Conservation (phyloP, 805 yeast species). For the Candida alai region DNA sequence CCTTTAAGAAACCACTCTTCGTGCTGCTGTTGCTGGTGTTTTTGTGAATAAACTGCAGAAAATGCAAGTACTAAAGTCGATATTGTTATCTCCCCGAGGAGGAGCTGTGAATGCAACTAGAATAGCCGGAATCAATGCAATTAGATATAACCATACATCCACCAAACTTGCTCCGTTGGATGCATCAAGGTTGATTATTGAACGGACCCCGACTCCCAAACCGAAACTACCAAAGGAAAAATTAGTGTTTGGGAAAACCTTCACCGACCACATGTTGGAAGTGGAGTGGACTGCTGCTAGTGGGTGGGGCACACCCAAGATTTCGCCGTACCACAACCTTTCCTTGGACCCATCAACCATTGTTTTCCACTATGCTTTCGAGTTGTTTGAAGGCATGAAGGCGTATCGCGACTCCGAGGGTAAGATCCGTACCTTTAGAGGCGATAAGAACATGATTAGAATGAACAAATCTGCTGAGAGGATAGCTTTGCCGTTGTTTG, state of each 20-base stretch:
- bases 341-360: slow-evolving; percentile 83
- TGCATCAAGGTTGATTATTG: slow-evolving; percentile 32
- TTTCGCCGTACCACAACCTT: slow-evolving; percentile 78
- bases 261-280: slow-evolving; percentile 87
- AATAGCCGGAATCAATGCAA: too few species aligned
- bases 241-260: slow-evolving; percentile 45
- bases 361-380: slow-evolving; percentile 94
- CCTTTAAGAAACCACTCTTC: too few species aligned
- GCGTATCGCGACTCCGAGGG: slow-evolving; percentile 70
- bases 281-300: slow-evolving; percentile 70
- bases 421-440: slow-evolving; percentile 78
- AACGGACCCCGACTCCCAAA: slow-evolving; percentile 37
- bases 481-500: slow-evolving; percentile 86
- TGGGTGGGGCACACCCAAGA: slow-evolving; percentile 88
- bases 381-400: slow-evolving; percentile 93
- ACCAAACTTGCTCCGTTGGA: slow-evolving; percentile 22
- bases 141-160: slow-evolving; percentile 5
- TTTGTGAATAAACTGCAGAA: too few species aligned
- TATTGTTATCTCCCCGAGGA: too few species aligned
- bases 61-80: too few species aligned
- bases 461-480: slow-evolving; percentile 89
- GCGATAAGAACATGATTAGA: slow-evolving; percentile 87
- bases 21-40: too few species aligned
- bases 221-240: slow-evolving; percentile 35
- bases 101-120: too few species aligned